Conservation (phyloP, 768 basidiomycete genomes). For the Termitomyces bulborhizus region DNA sequence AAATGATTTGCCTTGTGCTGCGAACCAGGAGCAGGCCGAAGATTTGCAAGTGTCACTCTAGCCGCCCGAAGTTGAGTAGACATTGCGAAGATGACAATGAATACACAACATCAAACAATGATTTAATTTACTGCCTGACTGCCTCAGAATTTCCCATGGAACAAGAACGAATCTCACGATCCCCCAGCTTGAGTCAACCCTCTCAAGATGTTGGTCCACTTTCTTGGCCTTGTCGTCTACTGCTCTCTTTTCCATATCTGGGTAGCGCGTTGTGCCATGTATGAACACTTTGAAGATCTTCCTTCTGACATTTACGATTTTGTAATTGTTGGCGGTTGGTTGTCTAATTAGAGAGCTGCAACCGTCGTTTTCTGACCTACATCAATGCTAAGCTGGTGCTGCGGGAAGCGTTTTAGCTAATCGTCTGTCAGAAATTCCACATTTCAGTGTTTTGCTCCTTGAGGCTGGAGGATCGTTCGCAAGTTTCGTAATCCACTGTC, state of each 20-base stretch:
- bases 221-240: not conserved
- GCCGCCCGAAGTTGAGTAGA: conserved; percentile 28
- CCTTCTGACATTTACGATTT: conserved; percentile 7
- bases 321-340: conserved; percentile 18
- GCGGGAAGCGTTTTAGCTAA: conserved; percentile 11
- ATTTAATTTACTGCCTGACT: not conserved
- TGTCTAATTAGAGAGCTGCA: not conserved
- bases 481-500: not conserved
- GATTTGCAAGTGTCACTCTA: conserved; percentile 60
- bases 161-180: not conserved
- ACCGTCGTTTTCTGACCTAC: not conserved
- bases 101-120: conserved; percentile 7
- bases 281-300: conserved; percentile 5
- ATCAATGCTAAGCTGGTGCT: conserved; percentile 5
- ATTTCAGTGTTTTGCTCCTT: conserved; percentile 3
- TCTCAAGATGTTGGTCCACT: not conserved
- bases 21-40: conserved; percentile 65
- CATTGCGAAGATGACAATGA: conserved; percentile 19
- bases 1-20: conserved; percentile 48
- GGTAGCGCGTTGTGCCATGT: not conserved
- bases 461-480: conserved; percentile 11
- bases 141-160: too few relatives aligned
- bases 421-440: conserved; percentile 6
- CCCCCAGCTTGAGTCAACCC: not conserved
- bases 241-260: not conserved